Evolutionary conservation across 768 basidiomycete species (phyloP).

Genomic region (Psilocybe subaeruginosa): DNA sequence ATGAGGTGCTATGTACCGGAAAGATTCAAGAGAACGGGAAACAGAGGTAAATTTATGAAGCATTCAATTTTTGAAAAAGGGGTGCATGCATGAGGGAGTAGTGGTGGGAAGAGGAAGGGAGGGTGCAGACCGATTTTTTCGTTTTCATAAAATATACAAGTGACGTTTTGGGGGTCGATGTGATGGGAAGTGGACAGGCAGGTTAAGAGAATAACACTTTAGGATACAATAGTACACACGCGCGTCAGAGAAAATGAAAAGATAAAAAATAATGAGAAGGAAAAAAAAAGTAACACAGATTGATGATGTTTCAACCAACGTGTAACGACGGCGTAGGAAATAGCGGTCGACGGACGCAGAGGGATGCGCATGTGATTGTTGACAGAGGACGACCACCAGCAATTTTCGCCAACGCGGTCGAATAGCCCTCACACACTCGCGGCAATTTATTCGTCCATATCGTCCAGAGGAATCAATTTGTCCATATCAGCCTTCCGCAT

Average conservation of each 20-base stretch:
- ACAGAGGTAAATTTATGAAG: constrained; percentile 13
- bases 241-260: background rate
- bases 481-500: constrained; percentile 9
- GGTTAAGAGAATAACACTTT: background rate
- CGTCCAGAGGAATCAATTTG: constrained; percentile 10
- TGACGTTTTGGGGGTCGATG: background rate
- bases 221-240: background rate
- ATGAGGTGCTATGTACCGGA: background rate
- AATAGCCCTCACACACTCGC: background rate
- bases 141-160: background rate
- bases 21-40: background rate
- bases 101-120: no score
- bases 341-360: no score
- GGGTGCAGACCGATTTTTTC: background rate
- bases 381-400: background rate
- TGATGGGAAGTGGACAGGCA: background rate
- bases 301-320: background rate
- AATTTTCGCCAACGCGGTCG: background rate
- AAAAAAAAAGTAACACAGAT: background rate
- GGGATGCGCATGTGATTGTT: background rate
- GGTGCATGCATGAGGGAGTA: background rate
- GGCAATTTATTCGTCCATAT: background rate
- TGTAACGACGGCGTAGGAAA: background rate
- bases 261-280: constrained; percentile 1
- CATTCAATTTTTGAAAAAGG: background rate